Base-by-base conservation (phyloP, 2,329 filamentous ascomycete species). In the Amylocarpus encephaloides region DNA sequence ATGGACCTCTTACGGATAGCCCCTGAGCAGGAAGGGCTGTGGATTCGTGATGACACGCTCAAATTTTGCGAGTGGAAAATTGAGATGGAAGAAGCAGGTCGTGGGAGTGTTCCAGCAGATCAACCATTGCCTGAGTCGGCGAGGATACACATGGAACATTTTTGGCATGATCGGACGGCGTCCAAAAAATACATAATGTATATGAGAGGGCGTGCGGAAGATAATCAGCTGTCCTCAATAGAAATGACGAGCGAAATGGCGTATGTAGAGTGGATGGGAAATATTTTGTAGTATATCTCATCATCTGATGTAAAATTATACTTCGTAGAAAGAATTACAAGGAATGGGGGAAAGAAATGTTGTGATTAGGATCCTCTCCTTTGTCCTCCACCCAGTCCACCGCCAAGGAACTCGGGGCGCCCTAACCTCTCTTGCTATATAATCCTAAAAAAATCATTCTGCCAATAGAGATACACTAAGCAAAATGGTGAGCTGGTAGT, bases 31-130 rank as follows among this genome's bases (percentile, higher is more conserved):
- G 56, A 58, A 41, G 56, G 51, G 9, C 47, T 58, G 36, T 56
- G 51, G 50, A 36, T 46, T 40, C 54, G 66, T 1, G 58, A 54
- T 1, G 49, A 67, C 2, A 55, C 62, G 1, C 61, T 64, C 1
- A 54, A 55, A 4, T 59, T 71, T 1, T 66, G 66, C 1, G 55
- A 57, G 16, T 68, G 68, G 51, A 62, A 73, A 1, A 61, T 72
- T 44, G 55, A 62, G 26, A 51, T 69, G 4, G 70, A 73, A 43
- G 69, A 72, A 47, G 32, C 46, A 18, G 48, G 52, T 13, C 38
- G 55, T 3, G 52, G 52, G 11, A 42, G 39, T 16, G 5, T 51
- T 15, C n/a, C 38, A 11, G 26, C 29, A 7, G 29, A 43, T 3
- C 43, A 49, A 2, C 38, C 48, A 2, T 26, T 57, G 12, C 55